These are phyloP conservation scores for Saccharum spontaneum DNA, from an alignment of 176 grass and related monocot genomes.

Conservation along the genomic window DNA sequence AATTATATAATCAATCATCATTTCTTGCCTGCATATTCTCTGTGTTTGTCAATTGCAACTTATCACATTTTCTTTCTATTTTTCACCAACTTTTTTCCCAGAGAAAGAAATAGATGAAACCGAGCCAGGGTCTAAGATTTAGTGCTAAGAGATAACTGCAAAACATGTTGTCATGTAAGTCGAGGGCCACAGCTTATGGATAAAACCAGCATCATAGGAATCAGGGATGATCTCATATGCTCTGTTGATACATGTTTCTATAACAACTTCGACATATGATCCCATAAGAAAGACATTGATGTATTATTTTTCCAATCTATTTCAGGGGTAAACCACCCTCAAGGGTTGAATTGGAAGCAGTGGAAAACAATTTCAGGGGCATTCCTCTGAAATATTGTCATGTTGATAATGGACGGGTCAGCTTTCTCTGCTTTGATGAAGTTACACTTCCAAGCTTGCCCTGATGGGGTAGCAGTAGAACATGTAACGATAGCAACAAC, in stretches of 20 bases:
- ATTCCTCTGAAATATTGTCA: constrained; percentile 63
- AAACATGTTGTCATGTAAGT: not conserved
- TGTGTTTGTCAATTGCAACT: not conserved
- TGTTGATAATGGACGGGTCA: constrained; percentile 56
- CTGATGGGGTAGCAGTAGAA: constrained; percentile 32
- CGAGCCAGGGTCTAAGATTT: not conserved
- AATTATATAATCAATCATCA: not conserved
- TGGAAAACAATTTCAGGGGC: constrained; percentile 38
- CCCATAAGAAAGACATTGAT: not conserved
- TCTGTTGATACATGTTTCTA: not conserved
- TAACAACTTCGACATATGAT: not conserved
- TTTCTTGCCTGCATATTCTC: constrained; percentile 7
- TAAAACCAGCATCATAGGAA: not conserved
- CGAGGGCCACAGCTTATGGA: not conserved
- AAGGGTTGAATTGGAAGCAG: constrained; percentile 45
- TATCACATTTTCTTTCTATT: constrained; percentile 1
- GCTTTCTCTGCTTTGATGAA: constrained; percentile 58
- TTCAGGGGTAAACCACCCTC: constrained; percentile 49
- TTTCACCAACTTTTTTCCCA: not conserved
- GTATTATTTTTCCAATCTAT: not conserved
- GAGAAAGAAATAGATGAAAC: constrained; percentile 1
- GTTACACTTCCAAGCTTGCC: constrained; percentile 50
- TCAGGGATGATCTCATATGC: not conserved
- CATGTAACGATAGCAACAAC: not conserved
- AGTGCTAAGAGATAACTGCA: not conserved